phyloP scores from a whole-genome alignment of 495 filamentous ascomycete genomes.

The Aspergillus sclerotiicarbonarius region DNA sequence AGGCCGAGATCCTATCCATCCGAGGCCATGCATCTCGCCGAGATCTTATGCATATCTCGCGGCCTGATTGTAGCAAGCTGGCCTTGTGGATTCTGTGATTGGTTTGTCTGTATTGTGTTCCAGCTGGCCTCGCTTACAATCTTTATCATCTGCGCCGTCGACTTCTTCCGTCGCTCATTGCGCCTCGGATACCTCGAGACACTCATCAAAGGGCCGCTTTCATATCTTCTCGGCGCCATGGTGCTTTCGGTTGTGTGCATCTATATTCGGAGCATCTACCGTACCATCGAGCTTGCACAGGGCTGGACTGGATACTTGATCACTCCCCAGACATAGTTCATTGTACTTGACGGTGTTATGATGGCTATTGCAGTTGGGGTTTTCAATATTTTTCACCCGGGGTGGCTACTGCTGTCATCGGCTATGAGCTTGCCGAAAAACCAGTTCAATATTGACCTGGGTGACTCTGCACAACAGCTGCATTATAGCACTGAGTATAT shows the following conservation, averaged over 20 bases:
- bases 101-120: conserved; percentile 46
- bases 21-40: not conserved
- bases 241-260: conserved; percentile 44
- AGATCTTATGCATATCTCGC: not conserved
- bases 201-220: not conserved
- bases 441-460: not conserved
- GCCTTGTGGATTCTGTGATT: not conserved
- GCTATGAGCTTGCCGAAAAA: not conserved
- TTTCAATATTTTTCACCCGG: conserved; percentile 49
- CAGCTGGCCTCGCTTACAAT: conserved; percentile 55
- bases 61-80: not conserved
- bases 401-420: conserved; percentile 37
- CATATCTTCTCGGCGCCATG: conserved; percentile 34
- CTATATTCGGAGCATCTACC: conserved; percentile 54
- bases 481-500: not conserved
- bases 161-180: conserved; percentile 38
- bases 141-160: conserved; percentile 41
- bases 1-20: not conserved
- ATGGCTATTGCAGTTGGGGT: conserved; percentile 51
- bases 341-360: conserved; percentile 53
- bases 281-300: conserved; percentile 56
- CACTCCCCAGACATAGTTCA: conserved; percentile 56
- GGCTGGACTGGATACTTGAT: conserved; percentile 60
- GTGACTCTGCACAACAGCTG: not conserved
- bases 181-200: conserved; percentile 15